Evolutionary conservation across 495 filamentous ascomycete species (phyloP), one percentile per base, ranked within the genome.

Genomic region (Clavariopsis aquatica): DNA sequence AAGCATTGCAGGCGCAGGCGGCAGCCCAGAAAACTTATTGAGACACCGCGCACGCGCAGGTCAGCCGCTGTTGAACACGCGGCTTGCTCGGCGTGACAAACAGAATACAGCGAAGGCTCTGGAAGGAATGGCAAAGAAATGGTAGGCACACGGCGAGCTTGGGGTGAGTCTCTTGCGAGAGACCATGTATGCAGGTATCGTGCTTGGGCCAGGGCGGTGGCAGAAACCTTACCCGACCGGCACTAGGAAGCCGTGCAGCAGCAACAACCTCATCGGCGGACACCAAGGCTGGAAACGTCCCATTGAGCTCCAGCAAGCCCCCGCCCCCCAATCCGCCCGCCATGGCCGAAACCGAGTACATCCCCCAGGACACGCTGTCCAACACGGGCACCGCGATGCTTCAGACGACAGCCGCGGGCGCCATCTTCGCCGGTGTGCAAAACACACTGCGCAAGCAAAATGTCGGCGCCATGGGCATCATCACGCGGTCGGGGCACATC

Each of bases 381-480:
- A 79, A 80, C 41, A 81, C 87, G 27, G 74, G 90, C 72, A 84
- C 84, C 69, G 83, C 85, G 55, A 86, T 84, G 38, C 62, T 84
- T 63, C 73, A 91, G 61, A 84, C 83, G 55, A 89, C 87, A 73
- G 76, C 78, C 47, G 82, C 83, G 46, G 95, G 94, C 66, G 75
- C 88, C 45, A 79, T 90, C 72, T 71, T 87, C 55, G 87, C 93
- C 5, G 89, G 90, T 28, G 80, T 93, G 53, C 91, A 92, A 78
- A 96, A 95, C 77, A 88, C 92, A 29, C 83, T 97, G 57, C 80
- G 84, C 19, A 91, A 84, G 76, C 82, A 83, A 68, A 95, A 96
- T 74, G 80, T 94, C 55, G 88, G 90, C 49, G 82, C 84, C 22
- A 84, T 83, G 78, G 87, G 89, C 65, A 82, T 96, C 49, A 85